Conservation (phyloP, 1,284 basidiomycete genomes). For the Pseudozyma pruni region DNA sequence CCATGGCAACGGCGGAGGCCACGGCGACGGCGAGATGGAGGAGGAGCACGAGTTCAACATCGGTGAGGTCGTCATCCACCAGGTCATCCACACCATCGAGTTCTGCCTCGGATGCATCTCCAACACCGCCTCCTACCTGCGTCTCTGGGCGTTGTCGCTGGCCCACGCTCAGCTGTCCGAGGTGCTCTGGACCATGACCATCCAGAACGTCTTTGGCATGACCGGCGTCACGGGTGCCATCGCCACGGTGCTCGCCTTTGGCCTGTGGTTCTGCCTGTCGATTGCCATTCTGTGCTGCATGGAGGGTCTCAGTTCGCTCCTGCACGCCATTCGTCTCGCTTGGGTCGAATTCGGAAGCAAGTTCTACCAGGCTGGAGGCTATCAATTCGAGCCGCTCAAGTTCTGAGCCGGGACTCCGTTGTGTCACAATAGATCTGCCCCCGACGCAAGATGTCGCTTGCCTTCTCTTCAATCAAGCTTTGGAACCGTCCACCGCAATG, state of each 20-base stretch:
- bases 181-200: conserved; percentile 72
- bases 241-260: conserved; percentile 76
- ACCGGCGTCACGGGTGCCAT: conserved; percentile 72
- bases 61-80: conserved; percentile 93
- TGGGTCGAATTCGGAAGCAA: conserved; percentile 99
- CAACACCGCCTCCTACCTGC: conserved; percentile 98
- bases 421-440: neutral
- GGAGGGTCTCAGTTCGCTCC: conserved; percentile 82
- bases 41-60: conserved; percentile 77
- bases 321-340: conserved; percentile 94
- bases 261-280: conserved; percentile 84
- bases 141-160: conserved; percentile 96
- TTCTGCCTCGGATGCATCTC: conserved; percentile 99
- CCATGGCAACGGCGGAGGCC: conserved; percentile 80
- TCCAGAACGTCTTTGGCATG: conserved; percentile 66
- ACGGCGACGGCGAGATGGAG: conserved; percentile 76
- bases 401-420: conserved; percentile 14
- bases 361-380: conserved; percentile 89
- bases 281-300: conserved; percentile 79
- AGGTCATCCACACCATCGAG: conserved; percentile 81
- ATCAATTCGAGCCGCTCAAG: conserved; percentile 69
- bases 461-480: too few relatives aligned
- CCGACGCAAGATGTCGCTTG: too few relatives aligned
- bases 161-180: conserved; percentile 98
- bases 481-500: too few relatives aligned